phyloP scores from a whole-genome alignment of 1,139 yeast species.

The Starmera stellimalicola region DNA sequence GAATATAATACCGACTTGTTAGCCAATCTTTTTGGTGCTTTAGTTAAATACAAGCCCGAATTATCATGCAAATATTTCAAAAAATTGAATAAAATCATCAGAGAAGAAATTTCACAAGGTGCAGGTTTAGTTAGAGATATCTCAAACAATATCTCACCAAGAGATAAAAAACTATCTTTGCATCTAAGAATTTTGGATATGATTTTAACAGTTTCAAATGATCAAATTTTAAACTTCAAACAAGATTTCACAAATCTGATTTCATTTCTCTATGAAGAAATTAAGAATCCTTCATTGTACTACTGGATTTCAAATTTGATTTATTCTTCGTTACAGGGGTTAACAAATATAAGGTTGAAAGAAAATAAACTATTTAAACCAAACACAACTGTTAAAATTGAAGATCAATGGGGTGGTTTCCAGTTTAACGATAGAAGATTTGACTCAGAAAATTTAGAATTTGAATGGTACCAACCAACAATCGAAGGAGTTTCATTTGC shows the following conservation, averaged over 20 bases:
- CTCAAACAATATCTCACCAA: conserved; percentile 57
- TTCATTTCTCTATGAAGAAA: conserved; percentile 39
- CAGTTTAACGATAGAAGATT: conserved; percentile 42
- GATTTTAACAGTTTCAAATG: conserved; percentile 60
- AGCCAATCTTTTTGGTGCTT: conserved; percentile 61
- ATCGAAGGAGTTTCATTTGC: conserved; percentile 52
- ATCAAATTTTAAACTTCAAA: conserved; percentile 33
- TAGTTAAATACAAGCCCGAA: conserved; percentile 44
- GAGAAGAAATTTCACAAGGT: conserved; percentile 67
- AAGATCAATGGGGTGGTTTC: conserved; percentile 64
- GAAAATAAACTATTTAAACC: conserved; percentile 46
- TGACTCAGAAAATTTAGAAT: conserved; percentile 34
- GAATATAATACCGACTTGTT: conserved; percentile 58
- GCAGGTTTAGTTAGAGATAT: conserved; percentile 69
- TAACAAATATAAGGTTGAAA: conserved; percentile 48
- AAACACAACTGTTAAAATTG: conserved; percentile 27
- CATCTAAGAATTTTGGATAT: conserved; percentile 64
- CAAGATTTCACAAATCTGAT: conserved; percentile 44
- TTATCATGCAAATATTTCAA: conserved; percentile 28
- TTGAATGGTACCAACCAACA: conserved; percentile 72
- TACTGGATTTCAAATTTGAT: conserved; percentile 37
- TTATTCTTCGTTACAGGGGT: conserved; percentile 57
- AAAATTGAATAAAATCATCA: conserved; percentile 29
- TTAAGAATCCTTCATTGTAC: conserved; percentile 59
- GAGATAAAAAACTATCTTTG: conserved; percentile 75